These are phyloP conservation scores for Chalciporus pseudorubinellus DNA, from an alignment of 768 basidiomycete genomes.

Conservation along the genomic window DNA sequence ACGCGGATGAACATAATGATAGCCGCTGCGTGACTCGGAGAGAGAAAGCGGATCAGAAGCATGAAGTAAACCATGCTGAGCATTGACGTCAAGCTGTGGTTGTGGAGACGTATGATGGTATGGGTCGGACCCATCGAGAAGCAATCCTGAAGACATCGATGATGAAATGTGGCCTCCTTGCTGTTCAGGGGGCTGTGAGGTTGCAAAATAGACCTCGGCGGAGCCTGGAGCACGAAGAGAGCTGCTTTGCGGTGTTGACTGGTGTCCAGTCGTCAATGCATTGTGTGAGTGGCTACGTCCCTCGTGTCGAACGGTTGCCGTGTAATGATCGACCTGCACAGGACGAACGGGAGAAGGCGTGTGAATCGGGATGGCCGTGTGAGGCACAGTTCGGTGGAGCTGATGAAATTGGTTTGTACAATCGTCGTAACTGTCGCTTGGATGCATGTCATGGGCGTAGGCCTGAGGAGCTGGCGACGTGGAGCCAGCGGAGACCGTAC, in stretches of 20 bases:
- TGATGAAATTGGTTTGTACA: slow-evolving; percentile 30
- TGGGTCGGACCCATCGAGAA: slow-evolving; percentile 26
- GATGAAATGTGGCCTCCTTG: slow-evolving; percentile 25
- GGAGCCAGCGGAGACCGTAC: slow-evolving; percentile 26
- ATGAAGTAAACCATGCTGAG: slow-evolving; percentile 21
- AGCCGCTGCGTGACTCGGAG: slow-evolving; percentile 27
- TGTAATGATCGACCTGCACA: slow-evolving; percentile 36
- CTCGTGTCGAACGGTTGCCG: slow-evolving; percentile 30
- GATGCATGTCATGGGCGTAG: slow-evolving; percentile 28
- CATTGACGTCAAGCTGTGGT: slow-evolving; percentile 31
- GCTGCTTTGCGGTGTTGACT: slow-evolving; percentile 14
- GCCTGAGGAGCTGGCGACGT: slow-evolving; percentile 29
- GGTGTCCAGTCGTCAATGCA: slow-evolving; percentile 21
- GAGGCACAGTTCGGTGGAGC: slow-evolving; percentile 30
- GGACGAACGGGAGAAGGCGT: slow-evolving; percentile 26
- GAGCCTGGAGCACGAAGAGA: slow-evolving; percentile 21
- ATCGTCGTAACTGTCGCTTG: slow-evolving; percentile 22
- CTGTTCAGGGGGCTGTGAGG: slow-evolving; percentile 24
- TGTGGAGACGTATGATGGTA: slow-evolving; percentile 28
- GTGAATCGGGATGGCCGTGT: slow-evolving; percentile 26
- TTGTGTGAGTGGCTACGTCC: slow-evolving; percentile 26
- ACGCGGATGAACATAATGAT: slow-evolving; percentile 29
- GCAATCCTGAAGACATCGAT: slow-evolving; percentile 27
- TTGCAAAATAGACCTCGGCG: slow-evolving; percentile 24
- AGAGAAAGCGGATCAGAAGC: slow-evolving; percentile 31